Base-by-base conservation (phyloP, 768 basidiomycete species). In the Tulasnella calospora region DNA sequence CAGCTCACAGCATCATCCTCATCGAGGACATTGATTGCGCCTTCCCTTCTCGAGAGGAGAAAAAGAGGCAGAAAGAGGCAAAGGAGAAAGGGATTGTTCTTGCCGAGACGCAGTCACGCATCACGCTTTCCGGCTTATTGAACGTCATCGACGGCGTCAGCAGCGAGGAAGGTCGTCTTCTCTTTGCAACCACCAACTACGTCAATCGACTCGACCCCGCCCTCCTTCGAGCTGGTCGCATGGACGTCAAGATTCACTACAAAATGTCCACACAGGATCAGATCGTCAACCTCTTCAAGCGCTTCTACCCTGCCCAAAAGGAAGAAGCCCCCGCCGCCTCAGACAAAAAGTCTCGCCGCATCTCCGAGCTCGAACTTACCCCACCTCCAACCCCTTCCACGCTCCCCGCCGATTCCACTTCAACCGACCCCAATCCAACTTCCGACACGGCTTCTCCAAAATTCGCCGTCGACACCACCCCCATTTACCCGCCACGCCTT, bases 21-120 rank as follows among this genome's bases (percentile, higher is more conserved):
- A 88, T 90, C 71, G 89, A 90, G 81, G 89, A 90, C 80, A 90
- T 90, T 69, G 90, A 90, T 79, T 89, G 89, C 80, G 89, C 89
- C 0, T 90, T 90, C 82, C 84, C 87, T 1, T 85, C 87, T 1
- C 85, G 87, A 8, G 87, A 86, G 23, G 87, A 88, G 2, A 83
- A 83, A 1, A 85, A 86, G 7, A 79, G 81, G 44, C 80, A 80
- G 23, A 79, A 72, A 35, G 76, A 79, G 40, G 74, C 72, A 55
- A 73, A 38, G 36, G 71, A 73, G 23, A 61, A 74, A 69, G 81
- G 74, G 17, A 76, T 74, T 44, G 71, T 72, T 71, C 46, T 70
- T n/a, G 81, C 78, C 70, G 81, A 70, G 61, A 81, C 2, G 73
- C 81, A 82, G 71, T 85, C 84, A 0, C 81, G 83, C 1, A 87